phyloP scores from a whole-genome alignment of 2,329 filamentous ascomycete genomes.

The Aspergillus sp. region DNA sequence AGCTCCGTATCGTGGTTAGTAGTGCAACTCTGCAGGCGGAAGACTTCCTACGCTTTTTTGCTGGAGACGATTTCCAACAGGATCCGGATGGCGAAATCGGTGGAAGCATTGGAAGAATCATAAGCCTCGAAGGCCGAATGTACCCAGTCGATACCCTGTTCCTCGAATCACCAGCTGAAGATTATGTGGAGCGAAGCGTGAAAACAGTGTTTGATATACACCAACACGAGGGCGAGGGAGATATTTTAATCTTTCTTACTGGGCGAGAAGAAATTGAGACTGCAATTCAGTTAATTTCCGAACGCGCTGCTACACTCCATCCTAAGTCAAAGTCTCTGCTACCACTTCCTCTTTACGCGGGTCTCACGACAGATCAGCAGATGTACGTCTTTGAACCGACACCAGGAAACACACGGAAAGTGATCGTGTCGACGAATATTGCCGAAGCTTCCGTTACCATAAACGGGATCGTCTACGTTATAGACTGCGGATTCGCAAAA shows the following conservation, averaged over 20 bases:
- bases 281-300: slow-evolving; percentile 74
- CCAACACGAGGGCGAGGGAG: slow-evolving; percentile 73
- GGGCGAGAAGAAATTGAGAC: slow-evolving; percentile 90
- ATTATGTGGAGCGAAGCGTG: slow-evolving; percentile 83
- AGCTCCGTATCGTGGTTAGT: slow-evolving; percentile 84
- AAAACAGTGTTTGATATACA: slow-evolving; percentile 88
- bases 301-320: slow-evolving; percentile 65
- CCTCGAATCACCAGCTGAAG: slow-evolving; percentile 71
- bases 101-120: slow-evolving; percentile 60
- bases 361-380: slow-evolving; percentile 84
- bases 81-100: slow-evolving; percentile 35
- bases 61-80: slow-evolving; percentile 42
- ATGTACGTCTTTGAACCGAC: slow-evolving; percentile 91
- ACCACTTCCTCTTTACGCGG: slow-evolving; percentile 81
- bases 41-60: slow-evolving; percentile 78
- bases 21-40: slow-evolving; percentile 92
- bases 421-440: slow-evolving; percentile 93
- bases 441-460: slow-evolving; percentile 96
- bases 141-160: slow-evolving; percentile 88
- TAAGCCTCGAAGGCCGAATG: slow-evolving; percentile 82
- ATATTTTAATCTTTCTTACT: slow-evolving; percentile 88
- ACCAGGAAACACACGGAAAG: slow-evolving; percentile 79
- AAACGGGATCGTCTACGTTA: slow-evolving; percentile 83
- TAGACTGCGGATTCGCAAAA: slow-evolving; percentile 91
- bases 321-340: slow-evolving; percentile 61